Evolutionary conservation across 2,329 filamentous ascomycete species (phyloP), one percentile per base, ranked within the genome.

Genomic region (Colletotrichum tabaci): DNA sequence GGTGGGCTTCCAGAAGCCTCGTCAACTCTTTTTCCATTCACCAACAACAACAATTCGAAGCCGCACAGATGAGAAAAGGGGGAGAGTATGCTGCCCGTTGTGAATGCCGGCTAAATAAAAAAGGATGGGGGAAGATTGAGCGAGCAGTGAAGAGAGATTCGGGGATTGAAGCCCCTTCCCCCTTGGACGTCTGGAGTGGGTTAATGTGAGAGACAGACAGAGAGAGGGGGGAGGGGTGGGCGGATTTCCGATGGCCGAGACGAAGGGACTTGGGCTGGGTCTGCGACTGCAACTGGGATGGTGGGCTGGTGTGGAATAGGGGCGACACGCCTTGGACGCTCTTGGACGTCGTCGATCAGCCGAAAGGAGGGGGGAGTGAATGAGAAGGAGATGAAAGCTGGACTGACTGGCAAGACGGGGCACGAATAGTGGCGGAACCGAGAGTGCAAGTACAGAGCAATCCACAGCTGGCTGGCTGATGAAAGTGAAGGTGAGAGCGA

Each of bases 331-430:
- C 52, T 38, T 62, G 56, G 67, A 71, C 49, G 67, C 52, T 53
- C 52, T 71, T 63, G 44, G 68, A 70, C 49, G 61, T 26, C 40
- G 66, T 65, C 60, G 70, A 72, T 70, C 70, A 66, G 69, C 69
- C 69, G 58, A 68, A 64, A 71, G 56, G 56, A 50, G 69, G 26
- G 61, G 18, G 53, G 67, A n/a, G 52, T 26, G 52, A 15, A 38
- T 13, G 52, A 26, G 52, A 18, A 47, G 35, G 21, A 30, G 30
- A 35, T 16, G 46, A 46, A 61, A n/a, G 44, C 44, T 46, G 44
- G 44, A n/a, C 44, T 6, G 30, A 35, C 30, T 35, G 30, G 30
- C 30, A 35, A 35, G 8, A 9, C 8, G 16, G 44, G 44, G 44
- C 16, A 46, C 44, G 38, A 15, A 13, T 38, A 15, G 9, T n/a